A percentile compares a stretch with the other conserved stretches of the same genome.
phyloP scores from a whole-genome alignment of 768 basidiomycete species.

The Lactifluus piperatus region DNA sequence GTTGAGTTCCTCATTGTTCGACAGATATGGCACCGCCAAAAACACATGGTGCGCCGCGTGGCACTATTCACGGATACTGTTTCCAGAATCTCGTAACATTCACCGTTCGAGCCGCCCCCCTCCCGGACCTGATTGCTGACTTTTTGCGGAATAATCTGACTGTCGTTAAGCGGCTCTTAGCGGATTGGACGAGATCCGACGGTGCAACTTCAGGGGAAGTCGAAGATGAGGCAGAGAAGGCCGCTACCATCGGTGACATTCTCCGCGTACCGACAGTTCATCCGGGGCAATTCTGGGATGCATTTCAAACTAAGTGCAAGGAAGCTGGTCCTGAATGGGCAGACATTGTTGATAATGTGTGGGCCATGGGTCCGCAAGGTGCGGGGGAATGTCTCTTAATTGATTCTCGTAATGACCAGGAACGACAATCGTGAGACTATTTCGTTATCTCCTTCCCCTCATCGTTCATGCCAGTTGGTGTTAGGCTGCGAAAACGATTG shows the following conservation, averaged over 20 bases:
- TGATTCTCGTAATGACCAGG: constrained; percentile 48
- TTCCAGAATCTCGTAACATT: constrained; percentile 69
- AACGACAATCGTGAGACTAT: constrained; percentile 46
- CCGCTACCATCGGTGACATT: constrained; percentile 48
- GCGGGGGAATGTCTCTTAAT: constrained; percentile 83
- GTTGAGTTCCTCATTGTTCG: background rate
- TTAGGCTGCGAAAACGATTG: constrained; percentile 46
- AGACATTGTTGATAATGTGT: constrained; percentile 58
- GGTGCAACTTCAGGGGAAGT: constrained; percentile 24
- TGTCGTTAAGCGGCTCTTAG: constrained; percentile 53
- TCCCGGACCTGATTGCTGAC: constrained; percentile 60
- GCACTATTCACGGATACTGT: constrained; percentile 66
- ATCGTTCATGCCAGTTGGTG: constrained; percentile 9
- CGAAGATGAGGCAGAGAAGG: constrained; percentile 33
- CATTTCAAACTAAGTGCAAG: constrained; percentile 52
- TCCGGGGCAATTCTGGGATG: constrained; percentile 75
- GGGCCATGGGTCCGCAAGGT: constrained; percentile 88
- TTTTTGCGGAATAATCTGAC: constrained; percentile 71
- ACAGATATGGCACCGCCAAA: constrained; percentile 86
- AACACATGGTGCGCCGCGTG: constrained; percentile 57
- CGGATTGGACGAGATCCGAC: constrained; percentile 29
- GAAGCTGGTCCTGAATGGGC: constrained; percentile 75
- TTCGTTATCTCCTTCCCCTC: constrained; percentile 7
- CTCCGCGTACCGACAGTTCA: constrained; percentile 53
- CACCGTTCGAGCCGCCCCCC: constrained; percentile 71